Percentiles rank a stretch among this genome's conserved stretches.
Evolutionary conservation across 345 rosid genomes (phyloP).

Genomic region (Hevea brasiliensis): DNA sequence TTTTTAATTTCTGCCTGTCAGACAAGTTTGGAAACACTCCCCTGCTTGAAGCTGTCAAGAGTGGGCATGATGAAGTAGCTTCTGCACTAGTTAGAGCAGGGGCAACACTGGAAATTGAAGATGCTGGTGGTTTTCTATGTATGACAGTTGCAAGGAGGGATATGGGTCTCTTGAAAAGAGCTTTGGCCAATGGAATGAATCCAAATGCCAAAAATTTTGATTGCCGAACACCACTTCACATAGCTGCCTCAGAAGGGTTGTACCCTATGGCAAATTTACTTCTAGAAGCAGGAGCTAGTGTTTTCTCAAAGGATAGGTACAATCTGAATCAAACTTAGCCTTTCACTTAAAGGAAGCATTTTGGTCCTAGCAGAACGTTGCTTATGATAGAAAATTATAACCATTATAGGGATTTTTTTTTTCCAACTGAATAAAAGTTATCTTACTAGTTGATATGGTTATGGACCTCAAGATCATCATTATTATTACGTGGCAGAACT

Average conservation of each 20-base stretch:
- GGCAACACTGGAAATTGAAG: conserved; percentile 53
- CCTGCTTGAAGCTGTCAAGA: conserved; percentile 73
- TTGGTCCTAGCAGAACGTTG: background rate
- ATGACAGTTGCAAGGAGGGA: conserved; percentile 56
- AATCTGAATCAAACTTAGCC: background rate
- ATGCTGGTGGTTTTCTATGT: conserved; percentile 70
- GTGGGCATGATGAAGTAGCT: conserved; percentile 63
- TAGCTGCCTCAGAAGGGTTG: conserved; percentile 76
- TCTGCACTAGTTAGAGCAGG: conserved; percentile 58
- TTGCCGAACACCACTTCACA: conserved; percentile 68
- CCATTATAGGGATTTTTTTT: no score
- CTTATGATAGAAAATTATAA: background rate
- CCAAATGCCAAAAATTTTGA: conserved; percentile 76
- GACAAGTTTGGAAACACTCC: conserved; percentile 78
- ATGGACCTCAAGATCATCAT: background rate
- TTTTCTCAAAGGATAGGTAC: conserved; percentile 71
- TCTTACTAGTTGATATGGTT: background rate
- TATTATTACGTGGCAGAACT: background rate
- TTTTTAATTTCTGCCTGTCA: conserved; percentile 15
- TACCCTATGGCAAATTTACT: conserved; percentile 48
- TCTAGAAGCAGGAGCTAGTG: conserved; percentile 67
- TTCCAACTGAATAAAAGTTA: background rate
- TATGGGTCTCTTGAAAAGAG: conserved; percentile 53
- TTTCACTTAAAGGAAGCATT: background rate
- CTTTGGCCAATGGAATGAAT: conserved; percentile 55